A percentile compares a stretch with the other conserved stretches of the same genome.
Evolutionary conservation across 345 rosid genomes (phyloP).

Genomic region (Luvunga scandens): DNA sequence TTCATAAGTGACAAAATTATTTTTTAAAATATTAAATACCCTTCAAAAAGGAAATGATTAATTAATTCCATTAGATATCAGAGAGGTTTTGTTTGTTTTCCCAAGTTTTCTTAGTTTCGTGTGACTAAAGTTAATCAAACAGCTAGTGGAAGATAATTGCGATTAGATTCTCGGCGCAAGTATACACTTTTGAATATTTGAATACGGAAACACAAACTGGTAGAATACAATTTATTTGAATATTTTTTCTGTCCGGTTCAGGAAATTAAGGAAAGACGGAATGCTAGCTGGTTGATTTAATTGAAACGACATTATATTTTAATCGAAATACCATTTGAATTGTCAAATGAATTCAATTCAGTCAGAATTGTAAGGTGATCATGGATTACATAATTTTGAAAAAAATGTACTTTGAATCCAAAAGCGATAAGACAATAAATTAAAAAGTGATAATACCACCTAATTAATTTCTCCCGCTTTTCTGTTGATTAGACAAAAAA

Average conservation of each 20-base stretch:
- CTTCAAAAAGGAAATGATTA: no score
- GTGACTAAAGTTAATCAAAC: no score
- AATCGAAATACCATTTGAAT: neutral
- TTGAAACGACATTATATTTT: neutral
- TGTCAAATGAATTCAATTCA: neutral
- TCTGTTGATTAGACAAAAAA: slow-evolving; percentile 9
- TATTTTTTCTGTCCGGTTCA: neutral
- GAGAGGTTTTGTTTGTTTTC: no score
- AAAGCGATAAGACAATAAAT: slow-evolving; percentile 6
- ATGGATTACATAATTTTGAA: neutral
- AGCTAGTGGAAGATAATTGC: neutral
- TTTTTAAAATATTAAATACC: no score
- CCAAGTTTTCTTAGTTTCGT: no score
- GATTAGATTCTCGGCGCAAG: neutral
- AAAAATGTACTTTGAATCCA: no score
- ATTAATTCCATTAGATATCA: no score
- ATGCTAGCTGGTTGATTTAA: neutral
- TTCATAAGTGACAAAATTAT: no score
- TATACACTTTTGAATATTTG: no score
- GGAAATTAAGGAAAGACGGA: neutral
- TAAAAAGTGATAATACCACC: neutral
- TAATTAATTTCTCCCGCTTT: neutral
- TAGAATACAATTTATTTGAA: neutral
- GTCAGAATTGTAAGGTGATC: slow-evolving; percentile 7
- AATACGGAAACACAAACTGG: neutral